phyloP scores from a whole-genome alignment of 495 filamentous ascomycete species.

The Hyaloscypha hepaticicola region DNA sequence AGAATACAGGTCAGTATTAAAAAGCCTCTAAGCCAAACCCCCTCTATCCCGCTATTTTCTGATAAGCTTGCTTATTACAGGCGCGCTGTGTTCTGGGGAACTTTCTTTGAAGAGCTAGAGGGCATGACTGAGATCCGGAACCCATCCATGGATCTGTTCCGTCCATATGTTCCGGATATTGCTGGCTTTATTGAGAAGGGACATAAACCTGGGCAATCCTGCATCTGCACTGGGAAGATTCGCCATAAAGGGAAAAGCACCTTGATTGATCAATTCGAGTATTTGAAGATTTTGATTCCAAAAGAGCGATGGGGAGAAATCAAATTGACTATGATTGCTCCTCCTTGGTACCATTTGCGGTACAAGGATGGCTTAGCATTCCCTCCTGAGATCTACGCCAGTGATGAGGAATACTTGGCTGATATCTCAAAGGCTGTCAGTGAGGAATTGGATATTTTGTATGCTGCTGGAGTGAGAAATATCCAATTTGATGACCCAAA shows the following conservation, averaged over 20 bases:
- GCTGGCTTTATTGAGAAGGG: conserved; percentile 65
- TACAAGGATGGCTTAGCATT: conserved; percentile 71
- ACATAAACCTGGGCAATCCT: conserved; percentile 71
- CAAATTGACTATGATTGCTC: conserved; percentile 73
- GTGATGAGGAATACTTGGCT: conserved; percentile 68
- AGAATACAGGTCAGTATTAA: conserved; percentile 62
- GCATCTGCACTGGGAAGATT: conserved; percentile 65
- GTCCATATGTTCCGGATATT: conserved; percentile 76
- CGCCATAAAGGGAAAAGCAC: conserved; percentile 62
- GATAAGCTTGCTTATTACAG: conserved; percentile 1
- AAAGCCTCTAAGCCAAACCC: neutral
- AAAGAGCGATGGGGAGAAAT: conserved; percentile 61
- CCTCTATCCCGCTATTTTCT: neutral
- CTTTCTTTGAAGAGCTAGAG: conserved; percentile 70
- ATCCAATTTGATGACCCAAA: conserved; percentile 78
- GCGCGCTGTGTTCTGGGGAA: conserved; percentile 26
- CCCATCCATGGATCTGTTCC: conserved; percentile 63
- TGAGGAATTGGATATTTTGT: conserved; percentile 63
- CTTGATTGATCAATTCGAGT: conserved; percentile 61
- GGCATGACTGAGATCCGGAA: conserved; percentile 64
- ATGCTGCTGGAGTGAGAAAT: conserved; percentile 67
- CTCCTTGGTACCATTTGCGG: conserved; percentile 74
- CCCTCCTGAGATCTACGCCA: conserved; percentile 60
- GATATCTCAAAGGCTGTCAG: conserved; percentile 76
- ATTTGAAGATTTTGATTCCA: conserved; percentile 61